These are phyloP conservation scores for Aspergillus latus DNA, from an alignment of 2,329 filamentous ascomycete species.

Conservation along the genomic window DNA sequence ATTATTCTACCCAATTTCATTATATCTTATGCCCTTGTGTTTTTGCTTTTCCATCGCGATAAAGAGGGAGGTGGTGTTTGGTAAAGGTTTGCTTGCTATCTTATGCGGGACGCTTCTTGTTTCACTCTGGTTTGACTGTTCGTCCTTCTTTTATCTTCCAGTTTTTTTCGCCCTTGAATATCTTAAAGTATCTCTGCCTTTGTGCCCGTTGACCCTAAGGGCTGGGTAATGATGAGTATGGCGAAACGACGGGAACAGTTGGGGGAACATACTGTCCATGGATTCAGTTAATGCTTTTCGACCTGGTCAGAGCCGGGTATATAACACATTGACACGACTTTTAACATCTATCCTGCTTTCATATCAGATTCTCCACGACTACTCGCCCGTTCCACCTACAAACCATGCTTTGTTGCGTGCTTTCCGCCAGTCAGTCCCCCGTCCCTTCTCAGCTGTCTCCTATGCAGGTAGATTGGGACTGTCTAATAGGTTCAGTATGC, in stretches of 20 bases:
- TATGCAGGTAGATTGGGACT: no score
- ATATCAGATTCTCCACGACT: background rate
- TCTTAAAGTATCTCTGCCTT: background rate
- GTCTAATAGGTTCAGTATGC: no score
- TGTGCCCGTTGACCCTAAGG: background rate
- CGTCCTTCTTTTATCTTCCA: constrained; percentile 7
- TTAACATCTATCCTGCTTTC: background rate
- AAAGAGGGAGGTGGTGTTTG: constrained; percentile 10
- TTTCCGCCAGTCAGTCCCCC: background rate
- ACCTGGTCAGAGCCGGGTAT: background rate
- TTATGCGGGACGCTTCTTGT: background rate
- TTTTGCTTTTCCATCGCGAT: background rate
- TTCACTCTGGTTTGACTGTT: constrained; percentile 20
- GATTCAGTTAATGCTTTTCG: background rate
- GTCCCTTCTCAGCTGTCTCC: no score
- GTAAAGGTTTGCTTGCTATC: constrained; percentile 11
- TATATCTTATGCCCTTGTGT: background rate
- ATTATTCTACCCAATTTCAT: background rate
- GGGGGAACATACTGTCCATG: background rate
- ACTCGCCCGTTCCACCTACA: background rate
- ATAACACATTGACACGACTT: background rate
- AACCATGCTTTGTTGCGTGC: background rate
- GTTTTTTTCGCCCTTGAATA: background rate
- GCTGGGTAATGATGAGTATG: background rate
- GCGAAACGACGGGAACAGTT: background rate